Evolutionary conservation across 2,329 filamentous ascomycete species (phyloP).

Genomic region (Xylaria multiplex): DNA sequence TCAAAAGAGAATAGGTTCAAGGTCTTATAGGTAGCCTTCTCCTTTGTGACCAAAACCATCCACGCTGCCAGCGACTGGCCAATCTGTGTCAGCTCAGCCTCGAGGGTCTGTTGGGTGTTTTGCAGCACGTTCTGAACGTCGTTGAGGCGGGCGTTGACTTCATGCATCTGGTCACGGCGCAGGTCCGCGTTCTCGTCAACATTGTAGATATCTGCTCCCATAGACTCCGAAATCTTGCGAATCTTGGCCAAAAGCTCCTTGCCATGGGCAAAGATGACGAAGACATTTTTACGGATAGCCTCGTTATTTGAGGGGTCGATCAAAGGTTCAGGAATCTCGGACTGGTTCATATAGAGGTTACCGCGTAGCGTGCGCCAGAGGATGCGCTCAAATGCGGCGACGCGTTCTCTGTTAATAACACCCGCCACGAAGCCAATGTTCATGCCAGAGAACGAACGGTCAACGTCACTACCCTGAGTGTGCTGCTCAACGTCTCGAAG

Average conservation of each 20-base stretch:
- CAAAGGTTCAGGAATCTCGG: conserved; percentile 93
- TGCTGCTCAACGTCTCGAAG: conserved; percentile 93
- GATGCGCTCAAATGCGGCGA: conserved; percentile 95
- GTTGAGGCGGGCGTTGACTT: conserved; percentile 91
- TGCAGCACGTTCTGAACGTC: conserved; percentile 92
- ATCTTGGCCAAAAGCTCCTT: conserved; percentile 99
- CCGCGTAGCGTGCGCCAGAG: conserved; percentile 96
- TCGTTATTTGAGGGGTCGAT: conserved; percentile 94
- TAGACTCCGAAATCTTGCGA: conserved; percentile 96
- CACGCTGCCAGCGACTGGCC: conserved; percentile 91
- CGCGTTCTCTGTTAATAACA: conserved; percentile 91
- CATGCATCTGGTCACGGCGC: conserved; percentile 93
- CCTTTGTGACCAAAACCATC: conserved; percentile 98
- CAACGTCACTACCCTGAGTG: conserved; percentile 71
- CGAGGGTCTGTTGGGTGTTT: conserved; percentile 94
- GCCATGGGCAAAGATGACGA: conserved; percentile 98
- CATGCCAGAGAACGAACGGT: conserved; percentile 93
- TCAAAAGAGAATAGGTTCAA: conserved; percentile 98
- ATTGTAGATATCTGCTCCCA: conserved; percentile 94
- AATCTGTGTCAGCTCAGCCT: conserved; percentile 93
- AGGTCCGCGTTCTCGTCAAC: conserved; percentile 98
- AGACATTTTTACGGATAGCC: conserved; percentile 94
- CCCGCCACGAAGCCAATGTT: conserved; percentile 99
- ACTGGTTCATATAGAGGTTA: conserved; percentile 99
- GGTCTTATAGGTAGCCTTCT: conserved; percentile 96